Base-by-base conservation (phyloP, 805 yeast genomes). In the Blastobotrys peoriensis region DNA sequence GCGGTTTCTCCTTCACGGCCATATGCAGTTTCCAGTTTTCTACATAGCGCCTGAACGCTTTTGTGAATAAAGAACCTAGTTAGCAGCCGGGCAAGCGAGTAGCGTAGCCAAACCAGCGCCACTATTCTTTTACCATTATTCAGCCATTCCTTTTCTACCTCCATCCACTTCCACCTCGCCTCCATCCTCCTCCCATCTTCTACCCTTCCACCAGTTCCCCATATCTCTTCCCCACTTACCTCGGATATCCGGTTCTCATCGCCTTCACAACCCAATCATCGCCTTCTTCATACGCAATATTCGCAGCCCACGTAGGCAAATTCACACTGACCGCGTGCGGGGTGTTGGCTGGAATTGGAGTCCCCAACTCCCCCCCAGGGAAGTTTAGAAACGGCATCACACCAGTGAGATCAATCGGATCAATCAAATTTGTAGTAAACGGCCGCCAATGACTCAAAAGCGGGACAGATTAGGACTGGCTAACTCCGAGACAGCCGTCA, bases 321-420 rank as follows among this genome's bases (percentile, higher is more conserved):
- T 95, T 85, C 38, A 91, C 97, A 9, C 96, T 86, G 1, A 91
- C 96, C 0, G 97, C 96, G 63, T 93, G 98, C 2, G 83, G 80
- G 0, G 94, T 83, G 61, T 86, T 81, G 48, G 85, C 82, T 2
- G 98, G 97, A 47, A 93, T 89, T 1, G 96, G 78, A 15, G 76
- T 83, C 3, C 97, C 97, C 15, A 87, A 75, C 34, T 57, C 67
- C 16, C 60, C 57, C n/a, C 69, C 68, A 10, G 68, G 68, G 21
- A 36, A 37, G 40, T 49, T 46, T 6, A 43, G 37, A 40, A 46
- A 50, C 6, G 48, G 43, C 50, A 44, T 48, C n/a, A 20, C 23
- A 6, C n/a, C n/a, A n/a, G n/a, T n/a, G n/a, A n/a, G n/a, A n/a
- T n/a, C n/a, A n/a, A n/a, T n/a, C n/a, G n/a, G n/a, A n/a, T n/a